Percentiles rank a stretch among this genome's conserved stretches.
phyloP scores from a whole-genome alignment of 2,329 filamentous ascomycete species.

The Botrytis tulipae region DNA sequence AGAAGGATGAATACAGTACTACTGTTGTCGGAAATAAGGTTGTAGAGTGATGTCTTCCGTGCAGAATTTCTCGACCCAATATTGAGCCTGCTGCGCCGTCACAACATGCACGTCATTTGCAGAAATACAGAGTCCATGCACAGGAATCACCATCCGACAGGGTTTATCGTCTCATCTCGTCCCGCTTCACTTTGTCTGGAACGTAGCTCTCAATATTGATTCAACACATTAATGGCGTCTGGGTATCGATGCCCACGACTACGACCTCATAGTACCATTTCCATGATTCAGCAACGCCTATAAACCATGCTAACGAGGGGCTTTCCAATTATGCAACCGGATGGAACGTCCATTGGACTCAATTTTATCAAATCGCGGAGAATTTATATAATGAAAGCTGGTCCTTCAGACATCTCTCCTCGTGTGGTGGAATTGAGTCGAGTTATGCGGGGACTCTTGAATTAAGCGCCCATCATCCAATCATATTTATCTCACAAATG shows the following conservation, averaged over 20 bases:
- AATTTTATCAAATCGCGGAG: background rate
- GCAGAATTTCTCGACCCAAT: background rate
- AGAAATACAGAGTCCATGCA: conserved; percentile 19
- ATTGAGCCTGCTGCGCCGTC: conserved; percentile 10
- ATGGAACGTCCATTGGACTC: conserved; percentile 8
- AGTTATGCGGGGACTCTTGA: conserved; percentile 12
- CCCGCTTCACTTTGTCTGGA: conserved; percentile 8
- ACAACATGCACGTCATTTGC: conserved; percentile 23
- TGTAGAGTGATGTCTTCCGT: conserved; percentile 9
- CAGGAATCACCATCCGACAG: conserved; percentile 7
- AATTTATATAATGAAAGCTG: conserved; percentile 19
- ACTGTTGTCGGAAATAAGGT: conserved; percentile 1
- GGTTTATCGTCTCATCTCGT: background rate
- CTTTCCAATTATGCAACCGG: conserved; percentile 2
- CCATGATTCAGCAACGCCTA: background rate
- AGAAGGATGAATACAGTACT: conserved; percentile 10
- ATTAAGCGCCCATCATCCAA: conserved; percentile 21
- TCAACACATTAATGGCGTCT: conserved; percentile 7
- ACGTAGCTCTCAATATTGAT: background rate
- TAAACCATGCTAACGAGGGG: conserved; percentile 9
- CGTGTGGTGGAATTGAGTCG: conserved; percentile 14
- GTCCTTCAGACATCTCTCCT: conserved; percentile 5
- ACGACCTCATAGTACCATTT: conserved; percentile 8
- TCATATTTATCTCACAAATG: conserved; percentile 17
- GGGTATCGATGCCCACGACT: conserved; percentile 13